Evolutionary conservation across 768 basidiomycete genomes (phyloP).

Genomic region (Boletus fagicola): DNA sequence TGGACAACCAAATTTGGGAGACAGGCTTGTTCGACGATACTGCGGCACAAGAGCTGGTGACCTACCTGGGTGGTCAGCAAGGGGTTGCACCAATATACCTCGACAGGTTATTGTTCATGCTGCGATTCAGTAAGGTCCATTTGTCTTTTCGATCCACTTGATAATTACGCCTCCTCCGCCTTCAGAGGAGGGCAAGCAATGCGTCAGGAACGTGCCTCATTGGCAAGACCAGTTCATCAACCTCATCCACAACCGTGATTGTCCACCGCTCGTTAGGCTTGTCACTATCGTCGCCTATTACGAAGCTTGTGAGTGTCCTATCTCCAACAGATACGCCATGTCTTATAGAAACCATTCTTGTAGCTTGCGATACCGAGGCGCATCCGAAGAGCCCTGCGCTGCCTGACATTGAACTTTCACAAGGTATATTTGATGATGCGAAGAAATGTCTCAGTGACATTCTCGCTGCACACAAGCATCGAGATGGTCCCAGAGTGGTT

Average conservation of each 20-base stretch:
- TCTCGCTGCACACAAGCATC: conserved; percentile 14
- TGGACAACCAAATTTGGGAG: conserved; percentile 21
- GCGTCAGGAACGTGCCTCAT: conserved; percentile 14
- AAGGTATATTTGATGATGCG: conserved; percentile 13
- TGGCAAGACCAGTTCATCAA: conserved; percentile 13
- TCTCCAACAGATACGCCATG: no score
- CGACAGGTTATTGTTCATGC: conserved; percentile 21
- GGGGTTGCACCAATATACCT: conserved; percentile 20
- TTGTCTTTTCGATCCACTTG: neutral
- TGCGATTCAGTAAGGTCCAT: conserved; percentile 18
- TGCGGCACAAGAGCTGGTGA: conserved; percentile 13
- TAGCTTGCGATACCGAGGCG: conserved; percentile 8
- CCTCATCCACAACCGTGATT: conserved; percentile 12
- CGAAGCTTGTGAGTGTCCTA: conserved; percentile 16
- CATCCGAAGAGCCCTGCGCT: neutral
- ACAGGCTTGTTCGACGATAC: conserved; percentile 21
- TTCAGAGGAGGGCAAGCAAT: conserved; percentile 22
- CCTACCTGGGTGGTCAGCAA: conserved; percentile 11
- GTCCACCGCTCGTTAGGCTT: conserved; percentile 19
- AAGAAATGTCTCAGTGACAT: conserved; percentile 13
- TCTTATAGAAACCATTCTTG: neutral
- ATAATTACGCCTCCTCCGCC: neutral
- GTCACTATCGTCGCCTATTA: conserved; percentile 24
- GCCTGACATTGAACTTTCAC: neutral
- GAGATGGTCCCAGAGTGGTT: conserved; percentile 20